Evolutionary conservation across 1,284 basidiomycete genomes (phyloP).

Genomic region (Puccinia triticina): DNA sequence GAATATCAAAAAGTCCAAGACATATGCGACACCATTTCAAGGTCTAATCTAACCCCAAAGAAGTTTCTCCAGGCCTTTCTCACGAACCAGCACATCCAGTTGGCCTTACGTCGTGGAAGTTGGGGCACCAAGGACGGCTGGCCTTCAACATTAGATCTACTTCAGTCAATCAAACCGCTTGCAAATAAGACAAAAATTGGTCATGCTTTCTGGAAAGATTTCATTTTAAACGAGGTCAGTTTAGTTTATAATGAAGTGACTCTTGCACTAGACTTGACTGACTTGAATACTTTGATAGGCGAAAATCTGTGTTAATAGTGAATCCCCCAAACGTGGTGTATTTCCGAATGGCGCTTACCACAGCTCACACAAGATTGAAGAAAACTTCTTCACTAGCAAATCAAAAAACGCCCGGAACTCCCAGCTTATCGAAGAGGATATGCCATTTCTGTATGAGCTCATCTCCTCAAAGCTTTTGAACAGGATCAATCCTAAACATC

Average conservation of each 20-base stretch:
- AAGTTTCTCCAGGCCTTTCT: background rate
- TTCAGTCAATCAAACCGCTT: background rate
- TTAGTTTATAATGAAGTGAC: too few relatives aligned
- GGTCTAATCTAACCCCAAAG: background rate
- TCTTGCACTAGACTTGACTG: too few relatives aligned
- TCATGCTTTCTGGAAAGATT: background rate
- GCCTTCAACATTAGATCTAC: background rate
- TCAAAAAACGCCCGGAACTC: background rate
- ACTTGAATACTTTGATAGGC: too few relatives aligned
- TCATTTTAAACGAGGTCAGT: background rate
- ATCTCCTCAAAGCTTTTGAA: background rate
- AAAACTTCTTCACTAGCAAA: background rate
- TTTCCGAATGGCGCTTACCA: conserved; percentile 1
- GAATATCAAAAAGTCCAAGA: background rate
- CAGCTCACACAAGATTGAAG: background rate
- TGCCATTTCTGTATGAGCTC: background rate
- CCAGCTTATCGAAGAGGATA: background rate
- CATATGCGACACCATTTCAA: background rate
- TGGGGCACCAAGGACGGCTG: background rate
- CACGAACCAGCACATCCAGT: background rate
- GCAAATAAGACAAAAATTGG: background rate
- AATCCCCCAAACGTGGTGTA: background rate
- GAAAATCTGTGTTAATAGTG: background rate
- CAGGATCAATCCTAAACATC: background rate
- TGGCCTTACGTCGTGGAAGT: background rate